Evolutionary conservation across 1,139 yeast genomes (phyloP), one percentile per base, ranked within the genome.

Genomic region (Geotrichum citri-aurantii): DNA sequence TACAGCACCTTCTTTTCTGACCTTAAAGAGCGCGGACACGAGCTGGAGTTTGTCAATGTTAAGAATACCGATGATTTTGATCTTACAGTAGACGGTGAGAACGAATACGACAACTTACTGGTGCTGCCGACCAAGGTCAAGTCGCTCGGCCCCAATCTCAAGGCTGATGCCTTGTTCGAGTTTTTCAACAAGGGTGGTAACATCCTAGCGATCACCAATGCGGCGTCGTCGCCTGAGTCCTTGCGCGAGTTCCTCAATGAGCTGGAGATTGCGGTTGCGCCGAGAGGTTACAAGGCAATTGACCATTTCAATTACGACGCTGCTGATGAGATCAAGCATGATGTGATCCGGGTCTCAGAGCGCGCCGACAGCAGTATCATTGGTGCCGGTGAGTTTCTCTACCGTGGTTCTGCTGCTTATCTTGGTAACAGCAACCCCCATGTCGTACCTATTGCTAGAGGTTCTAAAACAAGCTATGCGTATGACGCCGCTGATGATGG

Each of bases 211-310:
- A 76, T 90, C 31, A 79, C 85, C 0, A 74, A 79, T 23, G 78
- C 84, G 33, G 65, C 68, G 29, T 86, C 86, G n/a, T 76, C 84
- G 29, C 88, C 95, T 31, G 91, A 87, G 53, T 81, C 86, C 24
- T 73, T 86, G 37, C 81, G 91, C 62, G 75, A 80, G 5, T 86
- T 87, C 66, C 79, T 89, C 66, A 83, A 85, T 66, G 92, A 92
- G 71, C 74, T 91, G 65, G 99, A 97, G 31, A 85, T 95, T 57
- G 82, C 79, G 67, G 89, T 97, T 61, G 81, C 96, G 49, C 96
- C 97, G 60, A 86, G 84, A 69, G 86, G 84, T 56, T 85, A 82
- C 71, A 73, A 77, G 61, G 76, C 86, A 58, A 73, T 79, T 12
- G 97, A 91, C 72, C 87, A 88, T 71, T 90, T 89, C 73, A 70